These are phyloP conservation scores for Sporothrix globosa DNA, from an alignment of 2,329 filamentous ascomycete genomes.

Conservation along the genomic window DNA sequence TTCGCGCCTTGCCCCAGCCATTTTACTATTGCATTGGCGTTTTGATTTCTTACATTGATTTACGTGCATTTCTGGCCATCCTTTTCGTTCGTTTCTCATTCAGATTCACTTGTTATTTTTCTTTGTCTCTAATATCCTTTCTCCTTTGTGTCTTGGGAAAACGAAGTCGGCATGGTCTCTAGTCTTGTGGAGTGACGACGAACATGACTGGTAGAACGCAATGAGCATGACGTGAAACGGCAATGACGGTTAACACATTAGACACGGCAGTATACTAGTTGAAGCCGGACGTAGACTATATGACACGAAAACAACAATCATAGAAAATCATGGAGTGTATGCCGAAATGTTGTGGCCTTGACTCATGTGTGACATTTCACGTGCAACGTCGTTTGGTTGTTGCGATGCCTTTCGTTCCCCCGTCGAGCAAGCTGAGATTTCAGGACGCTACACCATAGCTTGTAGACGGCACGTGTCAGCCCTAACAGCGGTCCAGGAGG, in stretches of 20 bases:
- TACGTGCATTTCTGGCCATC: background rate
- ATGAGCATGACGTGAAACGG: background rate
- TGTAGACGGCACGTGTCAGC: background rate
- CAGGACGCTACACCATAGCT: background rate
- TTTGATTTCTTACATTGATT: background rate
- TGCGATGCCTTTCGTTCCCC: background rate
- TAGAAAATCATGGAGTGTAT: background rate
- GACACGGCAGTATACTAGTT: background rate
- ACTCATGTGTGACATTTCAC: background rate
- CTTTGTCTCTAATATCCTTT: background rate
- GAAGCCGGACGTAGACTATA: conserved; percentile 1
- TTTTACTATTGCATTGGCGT: conserved; percentile 5
- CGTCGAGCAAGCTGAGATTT: background rate
- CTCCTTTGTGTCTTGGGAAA: background rate
- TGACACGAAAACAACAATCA: background rate
- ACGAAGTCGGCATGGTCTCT: background rate
- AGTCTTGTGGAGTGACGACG: conserved; percentile 7
- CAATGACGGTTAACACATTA: background rate
- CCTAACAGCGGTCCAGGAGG: background rate
- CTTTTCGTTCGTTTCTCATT: background rate
- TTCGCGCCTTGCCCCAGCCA: background rate
- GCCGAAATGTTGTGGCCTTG: background rate
- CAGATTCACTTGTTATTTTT: background rate
- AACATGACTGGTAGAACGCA: background rate
- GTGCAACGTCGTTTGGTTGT: background rate